Percentiles rank a stretch among this genome's conserved stretches.
Evolutionary conservation across 352 stramenopile species (phyloP).

Genomic region (Globisporangium takayamanum): DNA sequence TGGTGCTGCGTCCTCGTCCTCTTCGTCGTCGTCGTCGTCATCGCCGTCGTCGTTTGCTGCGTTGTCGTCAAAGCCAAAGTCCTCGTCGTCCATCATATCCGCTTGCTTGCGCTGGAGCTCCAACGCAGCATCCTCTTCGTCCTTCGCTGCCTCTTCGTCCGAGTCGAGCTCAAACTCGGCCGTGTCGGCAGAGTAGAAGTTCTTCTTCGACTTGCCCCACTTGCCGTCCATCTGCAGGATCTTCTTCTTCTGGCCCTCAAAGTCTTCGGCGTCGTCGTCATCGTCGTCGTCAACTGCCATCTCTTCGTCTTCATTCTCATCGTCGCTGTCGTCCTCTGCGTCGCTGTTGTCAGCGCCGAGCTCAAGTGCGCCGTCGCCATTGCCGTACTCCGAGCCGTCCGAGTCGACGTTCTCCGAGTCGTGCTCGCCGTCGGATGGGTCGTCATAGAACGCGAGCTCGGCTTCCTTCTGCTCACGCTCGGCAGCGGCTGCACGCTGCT

Average conservation of each 20-base stretch:
- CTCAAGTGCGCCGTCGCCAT: conserved; percentile 66
- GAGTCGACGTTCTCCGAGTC: conserved; percentile 47
- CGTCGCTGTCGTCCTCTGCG: conserved; percentile 21
- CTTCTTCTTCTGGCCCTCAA: conserved; percentile 61
- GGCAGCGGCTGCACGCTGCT: conserved; percentile 54
- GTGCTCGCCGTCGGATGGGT: conserved; percentile 73
- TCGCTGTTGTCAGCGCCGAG: conserved; percentile 35
- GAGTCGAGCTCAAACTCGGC: conserved; percentile 76
- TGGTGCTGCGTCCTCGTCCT: conserved; percentile 12
- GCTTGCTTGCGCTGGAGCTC: conserved; percentile 83
- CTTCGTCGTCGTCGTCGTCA: conserved; percentile 28
- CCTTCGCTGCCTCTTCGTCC: conserved; percentile 71
- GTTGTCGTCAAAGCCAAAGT: conserved; percentile 61
- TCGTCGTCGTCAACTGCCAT: conserved; percentile 32
- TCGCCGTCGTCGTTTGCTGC: conserved; percentile 23
- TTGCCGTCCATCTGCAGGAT: conserved; percentile 72
- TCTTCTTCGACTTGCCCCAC: conserved; percentile 85
- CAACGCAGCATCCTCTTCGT: conserved; percentile 79
- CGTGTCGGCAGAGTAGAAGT: conserved; percentile 82
- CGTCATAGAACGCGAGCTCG: conserved; percentile 82
- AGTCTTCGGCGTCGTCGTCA: conserved; percentile 46
- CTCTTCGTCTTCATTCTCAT: conserved; percentile 19
- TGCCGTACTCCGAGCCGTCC: conserved; percentile 48
- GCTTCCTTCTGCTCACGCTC: conserved; percentile 50
- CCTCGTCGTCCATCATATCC: conserved; percentile 81